Conservation (phyloP, 345 rosid genomes). For the Populus nigra region DNA sequence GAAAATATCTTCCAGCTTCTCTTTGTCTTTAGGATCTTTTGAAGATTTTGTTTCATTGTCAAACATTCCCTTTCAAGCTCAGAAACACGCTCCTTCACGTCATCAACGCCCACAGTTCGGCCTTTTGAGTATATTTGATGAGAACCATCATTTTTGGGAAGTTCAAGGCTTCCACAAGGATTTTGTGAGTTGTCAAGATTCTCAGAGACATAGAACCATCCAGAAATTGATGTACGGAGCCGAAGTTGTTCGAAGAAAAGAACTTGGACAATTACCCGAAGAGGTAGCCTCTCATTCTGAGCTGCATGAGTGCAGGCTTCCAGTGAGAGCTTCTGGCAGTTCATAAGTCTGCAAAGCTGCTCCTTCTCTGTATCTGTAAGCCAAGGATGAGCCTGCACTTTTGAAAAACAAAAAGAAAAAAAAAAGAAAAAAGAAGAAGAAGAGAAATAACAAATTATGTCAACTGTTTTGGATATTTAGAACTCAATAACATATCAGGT, state of each 20-base stretch:
- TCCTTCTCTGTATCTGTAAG: constrained; percentile 67
- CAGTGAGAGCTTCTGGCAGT: constrained; percentile 73
- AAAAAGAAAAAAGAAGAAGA: neutral
- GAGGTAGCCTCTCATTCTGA: constrained; percentile 82
- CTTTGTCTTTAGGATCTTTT: constrained; percentile 21
- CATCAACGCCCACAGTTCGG: constrained; percentile 4
- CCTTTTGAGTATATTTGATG: neutral
- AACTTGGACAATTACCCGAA: constrained; percentile 79
- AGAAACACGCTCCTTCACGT: constrained; percentile 23
- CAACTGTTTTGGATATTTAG: neutral
- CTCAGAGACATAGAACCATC: constrained; percentile 33
- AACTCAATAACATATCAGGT: neutral
- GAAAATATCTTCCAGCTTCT: constrained; percentile 37
- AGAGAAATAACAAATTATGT: neutral
- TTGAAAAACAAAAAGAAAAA: neutral
- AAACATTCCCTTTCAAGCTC: constrained; percentile 26
- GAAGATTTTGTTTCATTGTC: constrained; percentile 26
- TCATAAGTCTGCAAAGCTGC: constrained; percentile 63
- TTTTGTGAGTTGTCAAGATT: constrained; percentile 21
- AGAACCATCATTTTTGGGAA: constrained; percentile 10
- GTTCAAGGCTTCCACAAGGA: constrained; percentile 6
- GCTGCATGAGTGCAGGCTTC: constrained; percentile 82
- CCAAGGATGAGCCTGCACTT: constrained; percentile 86
- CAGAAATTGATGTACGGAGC: constrained; percentile 30
- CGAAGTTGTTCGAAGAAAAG: constrained; percentile 80